These are phyloP conservation scores for Geotrichum citri-aurantii DNA, from an alignment of 1,139 yeast species.

Conservation along the genomic window DNA sequence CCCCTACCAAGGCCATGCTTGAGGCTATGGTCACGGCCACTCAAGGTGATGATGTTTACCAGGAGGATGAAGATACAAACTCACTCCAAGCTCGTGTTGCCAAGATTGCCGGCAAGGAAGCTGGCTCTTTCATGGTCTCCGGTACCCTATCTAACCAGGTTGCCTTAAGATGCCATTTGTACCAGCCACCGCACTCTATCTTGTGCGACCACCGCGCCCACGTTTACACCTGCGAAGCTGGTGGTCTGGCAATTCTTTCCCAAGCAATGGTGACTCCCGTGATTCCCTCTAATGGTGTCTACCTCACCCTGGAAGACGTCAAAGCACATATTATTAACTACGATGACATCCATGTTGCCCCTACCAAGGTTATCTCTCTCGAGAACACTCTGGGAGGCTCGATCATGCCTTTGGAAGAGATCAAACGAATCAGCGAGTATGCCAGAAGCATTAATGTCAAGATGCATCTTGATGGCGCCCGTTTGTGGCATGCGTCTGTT, in stretches of 20 bases:
- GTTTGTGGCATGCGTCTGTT: conserved; percentile 84
- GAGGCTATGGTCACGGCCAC: conserved; percentile 56
- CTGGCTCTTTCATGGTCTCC: conserved; percentile 77
- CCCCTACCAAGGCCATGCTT: conserved; percentile 76
- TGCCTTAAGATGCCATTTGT: conserved; percentile 68
- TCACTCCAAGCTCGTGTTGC: conserved; percentile 63
- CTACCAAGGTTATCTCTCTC: conserved; percentile 75
- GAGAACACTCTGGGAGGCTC: conserved; percentile 89
- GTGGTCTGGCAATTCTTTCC: conserved; percentile 81
- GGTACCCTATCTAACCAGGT: conserved; percentile 92
- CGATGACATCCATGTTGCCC: conserved; percentile 83
- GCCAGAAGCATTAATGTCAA: conserved; percentile 58
- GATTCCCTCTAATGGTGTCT: conserved; percentile 63
- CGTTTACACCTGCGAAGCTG: conserved; percentile 79
- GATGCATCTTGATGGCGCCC: conserved; percentile 92
- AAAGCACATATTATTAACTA: conserved; percentile 59
- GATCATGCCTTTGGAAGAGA: conserved; percentile 74
- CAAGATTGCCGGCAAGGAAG: conserved; percentile 69
- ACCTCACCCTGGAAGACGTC: conserved; percentile 77
- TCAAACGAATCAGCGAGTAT: conserved; percentile 64
- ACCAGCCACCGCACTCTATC: conserved; percentile 82
- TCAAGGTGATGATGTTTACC: conserved; percentile 83
- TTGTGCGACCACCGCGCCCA: conserved; percentile 84
- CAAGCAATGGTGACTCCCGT: conserved; percentile 92
- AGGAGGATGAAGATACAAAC: conserved; percentile 69